Conservation (phyloP, 306 rosid species). For the Cucurbita argyrosperma region DNA sequence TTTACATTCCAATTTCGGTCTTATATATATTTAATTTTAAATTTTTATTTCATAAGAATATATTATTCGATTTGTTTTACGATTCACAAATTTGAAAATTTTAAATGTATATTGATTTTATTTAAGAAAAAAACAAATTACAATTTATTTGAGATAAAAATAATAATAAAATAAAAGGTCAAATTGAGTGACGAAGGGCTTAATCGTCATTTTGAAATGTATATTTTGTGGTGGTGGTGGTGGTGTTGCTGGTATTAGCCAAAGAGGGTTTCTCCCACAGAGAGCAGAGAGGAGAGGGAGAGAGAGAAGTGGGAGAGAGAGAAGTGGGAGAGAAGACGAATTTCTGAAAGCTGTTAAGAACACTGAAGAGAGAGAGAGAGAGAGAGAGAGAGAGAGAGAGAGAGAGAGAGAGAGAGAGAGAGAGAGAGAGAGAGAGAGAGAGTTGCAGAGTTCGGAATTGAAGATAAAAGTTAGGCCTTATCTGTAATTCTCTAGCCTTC, state of each 20-base stretch:
- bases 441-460: slow-evolving; percentile 24
- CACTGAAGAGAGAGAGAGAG: slow-evolving; percentile 22
- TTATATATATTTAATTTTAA: not conserved
- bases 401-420: not conserved
- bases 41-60: no score
- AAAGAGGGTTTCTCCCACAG: slow-evolving; percentile 29
- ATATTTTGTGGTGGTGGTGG: slow-evolving; percentile 52
- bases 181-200: slow-evolving; percentile 78
- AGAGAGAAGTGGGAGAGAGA: not conserved
- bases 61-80: no score
- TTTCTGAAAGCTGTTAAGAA: slow-evolving; percentile 8
- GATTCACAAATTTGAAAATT: no score
- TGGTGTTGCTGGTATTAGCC: slow-evolving; percentile 15
- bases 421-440: not conserved
- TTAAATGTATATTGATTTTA: no score
- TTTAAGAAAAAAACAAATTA: no score
- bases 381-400: no score
- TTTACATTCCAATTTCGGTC: not conserved
- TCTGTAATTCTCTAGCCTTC: not conserved
- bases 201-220: slow-evolving; percentile 29
- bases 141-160: no score
- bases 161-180: slow-evolving; percentile 18
- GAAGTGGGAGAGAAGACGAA: not conserved
- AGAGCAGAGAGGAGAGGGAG: not conserved
- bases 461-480: slow-evolving; percentile 5